phyloP scores from a whole-genome alignment of 2,329 filamentous ascomycete genomes.

The Byssothecium circinans region DNA sequence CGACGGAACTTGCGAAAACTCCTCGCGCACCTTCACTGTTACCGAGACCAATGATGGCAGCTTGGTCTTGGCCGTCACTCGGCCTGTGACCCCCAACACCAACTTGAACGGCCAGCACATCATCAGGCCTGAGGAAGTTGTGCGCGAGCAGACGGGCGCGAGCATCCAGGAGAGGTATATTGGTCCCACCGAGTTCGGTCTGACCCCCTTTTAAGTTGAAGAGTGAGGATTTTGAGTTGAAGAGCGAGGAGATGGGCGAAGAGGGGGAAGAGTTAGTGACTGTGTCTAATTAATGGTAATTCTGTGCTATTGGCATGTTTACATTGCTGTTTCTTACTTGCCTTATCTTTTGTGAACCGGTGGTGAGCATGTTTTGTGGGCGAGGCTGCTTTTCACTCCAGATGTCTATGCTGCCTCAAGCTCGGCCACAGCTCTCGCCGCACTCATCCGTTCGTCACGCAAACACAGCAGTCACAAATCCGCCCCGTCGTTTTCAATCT shows the following conservation, averaged over 20 bases:
- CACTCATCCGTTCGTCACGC: too few species aligned
- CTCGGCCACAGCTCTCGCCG: too few species aligned
- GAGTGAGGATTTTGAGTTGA: not conserved
- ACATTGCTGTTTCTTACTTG: too few species aligned
- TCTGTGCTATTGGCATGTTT: too few species aligned
- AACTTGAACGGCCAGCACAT: not conserved
- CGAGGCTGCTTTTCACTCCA: too few species aligned
- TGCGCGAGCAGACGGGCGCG: not conserved
- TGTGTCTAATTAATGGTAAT: too few species aligned
- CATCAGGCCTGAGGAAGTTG: not conserved
- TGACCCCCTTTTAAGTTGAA: not conserved
- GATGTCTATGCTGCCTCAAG: too few species aligned
- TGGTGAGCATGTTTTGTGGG: too few species aligned
- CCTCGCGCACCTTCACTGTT: not conserved
- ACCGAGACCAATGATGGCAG: not conserved
- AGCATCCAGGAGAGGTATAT: not conserved
- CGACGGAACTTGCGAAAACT: not conserved
- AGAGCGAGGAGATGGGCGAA: not conserved
- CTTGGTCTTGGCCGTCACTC: not conserved
- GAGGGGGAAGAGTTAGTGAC: too few species aligned
- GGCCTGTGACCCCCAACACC: not conserved
- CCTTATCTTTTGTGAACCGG: too few species aligned
- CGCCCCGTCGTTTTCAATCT: too few species aligned
- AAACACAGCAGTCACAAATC: too few species aligned
- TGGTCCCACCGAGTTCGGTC: not conserved